Percentiles rank a stretch among this genome's conserved stretches.
phyloP scores from a whole-genome alignment of 129 eudicot genomes.

The Lactuca sativa region DNA sequence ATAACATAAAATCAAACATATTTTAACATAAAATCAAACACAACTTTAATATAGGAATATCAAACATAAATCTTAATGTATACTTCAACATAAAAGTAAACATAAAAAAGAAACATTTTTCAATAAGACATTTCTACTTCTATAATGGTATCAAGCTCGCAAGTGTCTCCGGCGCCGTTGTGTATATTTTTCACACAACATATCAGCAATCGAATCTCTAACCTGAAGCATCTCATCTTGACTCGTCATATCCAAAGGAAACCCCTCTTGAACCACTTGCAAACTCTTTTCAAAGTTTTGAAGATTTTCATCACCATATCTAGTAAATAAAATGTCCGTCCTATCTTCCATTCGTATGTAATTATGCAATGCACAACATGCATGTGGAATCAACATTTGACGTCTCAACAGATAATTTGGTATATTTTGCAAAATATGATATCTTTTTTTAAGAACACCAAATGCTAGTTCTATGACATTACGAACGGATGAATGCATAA shows the following conservation, averaged over 20 bases:
- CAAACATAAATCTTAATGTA: too few relatives aligned
- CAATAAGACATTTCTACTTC: too few relatives aligned
- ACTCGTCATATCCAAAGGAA: neutral
- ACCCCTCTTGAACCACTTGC: neutral
- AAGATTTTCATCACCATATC: too few relatives aligned
- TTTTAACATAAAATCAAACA: too few relatives aligned
- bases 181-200: neutral
- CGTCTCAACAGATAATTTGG: neutral
- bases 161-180: too few relatives aligned
- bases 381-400: neutral
- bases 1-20: too few relatives aligned
- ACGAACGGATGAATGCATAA: neutral
- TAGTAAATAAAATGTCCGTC: neutral
- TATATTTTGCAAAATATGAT: neutral
- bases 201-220: neutral
- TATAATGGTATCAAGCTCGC: neutral
- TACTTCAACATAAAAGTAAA: too few relatives aligned
- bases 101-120: too few relatives aligned
- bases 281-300: too few relatives aligned
- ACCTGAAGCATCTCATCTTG: neutral
- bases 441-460: constrained; percentile 1
- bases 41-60: too few relatives aligned
- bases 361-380: neutral
- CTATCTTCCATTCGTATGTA: neutral
- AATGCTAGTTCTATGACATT: neutral